phyloP scores from a whole-genome alignment of 1,284 basidiomycete species.

The Ustilago vetiveriae region DNA sequence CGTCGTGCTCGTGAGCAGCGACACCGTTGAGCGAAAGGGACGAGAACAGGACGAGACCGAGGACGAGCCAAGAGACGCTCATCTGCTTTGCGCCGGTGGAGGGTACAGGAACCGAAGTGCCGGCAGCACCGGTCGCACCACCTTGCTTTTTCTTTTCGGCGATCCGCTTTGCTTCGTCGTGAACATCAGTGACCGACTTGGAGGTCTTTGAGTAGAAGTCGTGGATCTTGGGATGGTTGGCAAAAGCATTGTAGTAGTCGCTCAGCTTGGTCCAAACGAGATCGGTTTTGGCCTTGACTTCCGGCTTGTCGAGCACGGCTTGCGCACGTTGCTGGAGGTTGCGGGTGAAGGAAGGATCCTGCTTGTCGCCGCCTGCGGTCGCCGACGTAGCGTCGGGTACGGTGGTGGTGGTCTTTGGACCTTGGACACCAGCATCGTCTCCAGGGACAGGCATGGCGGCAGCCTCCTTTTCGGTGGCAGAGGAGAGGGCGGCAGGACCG shows the following conservation, averaged over 20 bases:
- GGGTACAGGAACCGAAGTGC: constrained; percentile 29
- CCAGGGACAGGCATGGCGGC: constrained; percentile 46
- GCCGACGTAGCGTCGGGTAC: constrained; percentile 32
- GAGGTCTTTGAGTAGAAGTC: constrained; percentile 81
- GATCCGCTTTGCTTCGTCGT: constrained; percentile 85
- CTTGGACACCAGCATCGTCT: constrained; percentile 28
- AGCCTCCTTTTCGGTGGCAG: constrained; percentile 48
- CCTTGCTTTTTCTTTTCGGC: constrained; percentile 71
- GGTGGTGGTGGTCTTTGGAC: constrained; percentile 50
- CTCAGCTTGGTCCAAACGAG: constrained; percentile 56
- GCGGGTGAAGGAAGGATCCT: constrained; percentile 46
- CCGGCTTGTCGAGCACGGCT: constrained; percentile 50
- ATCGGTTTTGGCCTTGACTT: constrained; percentile 55
- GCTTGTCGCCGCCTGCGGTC: constrained; percentile 8
- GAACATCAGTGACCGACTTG: constrained; percentile 84
- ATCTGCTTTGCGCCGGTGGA: constrained; percentile 29
- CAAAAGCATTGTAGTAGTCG: constrained; percentile 58
- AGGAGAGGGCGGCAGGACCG: constrained; percentile 40
- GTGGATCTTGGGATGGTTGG: constrained; percentile 64
- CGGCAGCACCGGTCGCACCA: constrained; percentile 41
- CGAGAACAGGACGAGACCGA: constrained; percentile 46
- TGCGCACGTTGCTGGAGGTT: constrained; percentile 50
- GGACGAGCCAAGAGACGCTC: constrained; percentile 44
- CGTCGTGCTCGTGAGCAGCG: constrained; percentile 37
- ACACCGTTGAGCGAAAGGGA: constrained; percentile 28